Evolutionary conservation across 2,329 filamentous ascomycete genomes (phyloP).

Genomic region (Hypocreales sp.): DNA sequence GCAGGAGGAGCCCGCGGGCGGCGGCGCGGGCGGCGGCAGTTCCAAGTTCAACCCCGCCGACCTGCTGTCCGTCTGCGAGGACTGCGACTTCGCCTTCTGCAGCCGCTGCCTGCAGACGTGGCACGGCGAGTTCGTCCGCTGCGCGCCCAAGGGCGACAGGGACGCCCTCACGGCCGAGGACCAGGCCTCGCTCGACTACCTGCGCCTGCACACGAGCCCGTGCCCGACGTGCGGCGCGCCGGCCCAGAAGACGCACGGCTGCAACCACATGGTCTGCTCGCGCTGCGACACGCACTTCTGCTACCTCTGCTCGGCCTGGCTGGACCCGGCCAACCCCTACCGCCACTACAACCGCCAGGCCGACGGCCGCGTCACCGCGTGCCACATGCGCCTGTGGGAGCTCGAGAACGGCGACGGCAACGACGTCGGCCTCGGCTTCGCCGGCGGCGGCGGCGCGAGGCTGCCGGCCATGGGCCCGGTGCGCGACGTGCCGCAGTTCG

Average conservation of each 20-base stretch:
- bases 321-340: slow-evolving; percentile 70
- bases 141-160: slow-evolving; percentile 47
- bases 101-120: slow-evolving; percentile 55
- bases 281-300: slow-evolving; percentile 88
- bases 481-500: no score
- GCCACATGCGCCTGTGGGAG: slow-evolving; percentile 83
- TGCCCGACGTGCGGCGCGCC: slow-evolving; percentile 81
- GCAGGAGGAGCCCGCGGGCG: slow-evolving; percentile 31
- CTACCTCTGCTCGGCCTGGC: slow-evolving; percentile 83
- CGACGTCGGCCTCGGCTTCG: slow-evolving; percentile 29
- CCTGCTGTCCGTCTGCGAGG: slow-evolving; percentile 70
- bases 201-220: slow-evolving; percentile 65
- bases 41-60: slow-evolving; percentile 34
- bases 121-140: slow-evolving; percentile 75
- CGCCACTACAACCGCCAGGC: slow-evolving; percentile 65
- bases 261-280: slow-evolving; percentile 93
- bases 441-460: slow-evolving; percentile 16
- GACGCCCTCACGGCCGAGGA: slow-evolving; percentile 71
- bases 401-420: slow-evolving; percentile 63
- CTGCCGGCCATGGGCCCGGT: not conserved
- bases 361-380: slow-evolving; percentile 38
- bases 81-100: slow-evolving; percentile 85
- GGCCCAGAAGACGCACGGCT: slow-evolving; percentile 81
- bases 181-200: slow-evolving; percentile 71
- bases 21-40: slow-evolving; percentile 10